Evolutionary conservation across 805 yeast genomes (phyloP), one percentile per base, ranked within the genome.

Genomic region (Schwanniomyces yamadae): DNA sequence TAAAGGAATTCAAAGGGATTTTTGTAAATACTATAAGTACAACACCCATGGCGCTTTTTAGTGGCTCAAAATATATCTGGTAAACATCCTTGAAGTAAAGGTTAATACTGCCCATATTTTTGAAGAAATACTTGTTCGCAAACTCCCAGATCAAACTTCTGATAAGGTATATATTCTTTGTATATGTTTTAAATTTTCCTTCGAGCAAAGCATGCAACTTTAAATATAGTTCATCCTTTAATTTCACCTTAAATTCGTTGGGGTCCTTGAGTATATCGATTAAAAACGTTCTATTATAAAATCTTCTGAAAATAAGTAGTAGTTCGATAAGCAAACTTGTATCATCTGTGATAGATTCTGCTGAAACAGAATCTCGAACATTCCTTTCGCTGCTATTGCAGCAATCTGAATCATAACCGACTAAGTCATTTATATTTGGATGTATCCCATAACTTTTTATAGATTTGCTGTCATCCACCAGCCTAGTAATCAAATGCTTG

Each of bases 1-100:
- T 28, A 4, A 42, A 10, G 7, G 43, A 18, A 31, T 49, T 45
- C 18, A 42, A 41, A 2, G 61, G 63, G 2, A 57, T 26, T 23
- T 42, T 35, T 4, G 46, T 14, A 7, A 31, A 27, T 7, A 41
- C 25, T 17, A 46, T 23, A 18, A 47, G 10, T 5, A 34, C n/a
- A 16, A 42, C 31, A 12, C 25, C 28, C 14, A 28, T 32, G 6
- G 37, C n/a, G 15, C 34, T 36, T 21, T 29, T 30, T 10, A 48
- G 13, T 10, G 54, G 51, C 17, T 30, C 29, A 14, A 36, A n/a
- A 28, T 34, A 40, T 11, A 25, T n/a, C 23, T 29, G 23, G 11
- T 35, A 19, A 10, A 28, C 14, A n/a, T 28, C 31, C 15, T 21
- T 26, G 6, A 36, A 11, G 29, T 39, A 34, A 5, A 15, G 19